Percentiles rank a stretch among this genome's conserved stretches.
These are phyloP conservation scores for Hypoxylon lienhwacheense DNA, from an alignment of 495 filamentous ascomycete species.

Conservation along the genomic window DNA sequence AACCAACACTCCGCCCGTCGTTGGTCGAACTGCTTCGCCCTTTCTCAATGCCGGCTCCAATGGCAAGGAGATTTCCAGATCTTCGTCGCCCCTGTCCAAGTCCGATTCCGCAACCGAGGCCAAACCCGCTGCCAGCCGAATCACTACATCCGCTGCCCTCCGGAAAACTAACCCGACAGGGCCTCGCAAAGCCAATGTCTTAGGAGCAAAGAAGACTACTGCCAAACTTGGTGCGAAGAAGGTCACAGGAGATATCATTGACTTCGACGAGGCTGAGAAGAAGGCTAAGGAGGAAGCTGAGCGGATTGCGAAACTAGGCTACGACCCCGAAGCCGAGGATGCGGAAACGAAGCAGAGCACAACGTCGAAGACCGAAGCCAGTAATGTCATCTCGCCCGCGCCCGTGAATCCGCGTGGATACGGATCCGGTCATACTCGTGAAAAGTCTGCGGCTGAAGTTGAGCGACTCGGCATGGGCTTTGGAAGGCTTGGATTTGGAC, in stretches of 20 bases:
- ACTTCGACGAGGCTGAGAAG: slow-evolving; percentile 96
- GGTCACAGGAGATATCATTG: slow-evolving; percentile 72
- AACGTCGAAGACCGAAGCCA: slow-evolving; percentile 48
- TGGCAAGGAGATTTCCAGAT: slow-evolving; percentile 68
- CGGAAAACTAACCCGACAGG: slow-evolving; percentile 67
- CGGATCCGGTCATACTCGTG: slow-evolving; percentile 61
- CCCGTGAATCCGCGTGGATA: slow-evolving; percentile 73
- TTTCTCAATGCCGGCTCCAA: slow-evolving; percentile 76
- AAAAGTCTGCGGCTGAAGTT: slow-evolving; percentile 66
- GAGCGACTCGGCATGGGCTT: slow-evolving; percentile 93
- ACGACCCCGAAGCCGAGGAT: slow-evolving; percentile 88
- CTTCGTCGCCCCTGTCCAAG: slow-evolving; percentile 78
- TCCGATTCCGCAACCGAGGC: slow-evolving; percentile 51
- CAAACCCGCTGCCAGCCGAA: slow-evolving; percentile 62
- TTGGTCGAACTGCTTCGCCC: slow-evolving; percentile 82
- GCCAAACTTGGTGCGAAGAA: slow-evolving; percentile 91
- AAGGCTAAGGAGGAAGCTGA: slow-evolving; percentile 98
- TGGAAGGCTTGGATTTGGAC: slow-evolving; percentile 84
- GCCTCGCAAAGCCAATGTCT: slow-evolving; percentile 76
- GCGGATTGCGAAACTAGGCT: slow-evolving; percentile 95
- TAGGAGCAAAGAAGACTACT: slow-evolving; percentile 82
- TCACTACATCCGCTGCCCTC: slow-evolving; percentile 71
- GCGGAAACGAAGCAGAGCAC: slow-evolving; percentile 59
- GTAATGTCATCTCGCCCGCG: slow-evolving; percentile 68
- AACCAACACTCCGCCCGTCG: slow-evolving; percentile 82